Conservation (phyloP, 2,329 filamentous ascomycete species). For the Myriosclerotinia curreyana region DNA sequence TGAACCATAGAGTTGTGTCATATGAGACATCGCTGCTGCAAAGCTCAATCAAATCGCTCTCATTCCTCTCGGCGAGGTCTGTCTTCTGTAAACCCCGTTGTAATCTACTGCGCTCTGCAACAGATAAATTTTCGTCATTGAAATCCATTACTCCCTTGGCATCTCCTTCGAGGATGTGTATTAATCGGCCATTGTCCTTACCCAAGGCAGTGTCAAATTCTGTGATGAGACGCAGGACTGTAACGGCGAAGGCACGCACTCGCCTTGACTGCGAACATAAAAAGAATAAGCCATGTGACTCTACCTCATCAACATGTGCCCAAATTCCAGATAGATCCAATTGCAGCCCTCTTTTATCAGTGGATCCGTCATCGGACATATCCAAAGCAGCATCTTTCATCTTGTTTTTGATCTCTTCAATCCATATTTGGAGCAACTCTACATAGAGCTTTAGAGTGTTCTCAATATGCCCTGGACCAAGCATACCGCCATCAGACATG, state of each 20-base stretch:
- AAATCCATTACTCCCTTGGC: slow-evolving; percentile 86
- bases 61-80: slow-evolving; percentile 56
- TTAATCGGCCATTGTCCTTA: slow-evolving; percentile 71
- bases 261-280: slow-evolving; percentile 90
- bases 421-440: slow-evolving; percentile 93
- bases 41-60: slow-evolving; percentile 85
- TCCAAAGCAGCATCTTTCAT: slow-evolving; percentile 69
- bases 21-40: slow-evolving; percentile 95
- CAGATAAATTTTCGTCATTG: slow-evolving; percentile 84
- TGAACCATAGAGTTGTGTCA: slow-evolving; percentile 94
- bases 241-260: slow-evolving; percentile 87
- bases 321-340: slow-evolving; percentile 85
- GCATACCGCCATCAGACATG: slow-evolving; percentile 96
- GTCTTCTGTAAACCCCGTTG: slow-evolving; percentile 86
- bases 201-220: slow-evolving; percentile 90
- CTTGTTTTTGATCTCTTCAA: slow-evolving; percentile 89
- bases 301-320: slow-evolving; percentile 93
- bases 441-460: slow-evolving; percentile 90
- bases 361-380: slow-evolving; percentile 56
- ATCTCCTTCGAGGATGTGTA: slow-evolving; percentile 87
- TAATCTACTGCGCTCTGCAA: slow-evolving; percentile 87
- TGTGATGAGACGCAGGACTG: slow-evolving; percentile 83
- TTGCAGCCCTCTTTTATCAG: slow-evolving; percentile 71
- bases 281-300: slow-evolving; percentile 96
- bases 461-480: slow-evolving; percentile 91